phyloP scores from a whole-genome alignment of 495 filamentous ascomycete species.

The Talaromyces proteolyticus region DNA sequence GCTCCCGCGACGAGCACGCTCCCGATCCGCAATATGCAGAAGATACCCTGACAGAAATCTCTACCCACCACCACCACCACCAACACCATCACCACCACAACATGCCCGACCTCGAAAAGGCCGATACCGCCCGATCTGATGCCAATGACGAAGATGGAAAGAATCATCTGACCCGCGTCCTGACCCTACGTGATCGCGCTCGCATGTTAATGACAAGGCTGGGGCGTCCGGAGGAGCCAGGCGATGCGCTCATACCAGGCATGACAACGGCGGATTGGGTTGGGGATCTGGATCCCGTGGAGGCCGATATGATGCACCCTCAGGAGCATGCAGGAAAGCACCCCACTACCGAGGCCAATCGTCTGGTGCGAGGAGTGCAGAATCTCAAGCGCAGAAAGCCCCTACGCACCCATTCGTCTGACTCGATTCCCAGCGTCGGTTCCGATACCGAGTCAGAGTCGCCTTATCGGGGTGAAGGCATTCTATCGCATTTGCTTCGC shows the following conservation, averaged over 20 bases:
- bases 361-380: slow-evolving; percentile 32
- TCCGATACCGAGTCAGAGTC: slow-evolving; percentile 15
- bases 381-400: slow-evolving; percentile 19
- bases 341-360: slow-evolving; percentile 35
- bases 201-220: slow-evolving; percentile 1
- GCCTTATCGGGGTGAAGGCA: slow-evolving; percentile 26
- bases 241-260: slow-evolving; percentile 1
- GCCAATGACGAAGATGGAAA: not conserved
- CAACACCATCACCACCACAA: no score
- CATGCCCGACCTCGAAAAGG: slow-evolving; percentile 6
- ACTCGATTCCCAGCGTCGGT: slow-evolving; percentile 1
- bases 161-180: not conserved
- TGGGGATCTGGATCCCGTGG: not conserved
- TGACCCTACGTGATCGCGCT: not conserved
- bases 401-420: not conserved
- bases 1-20: slow-evolving; percentile 5
- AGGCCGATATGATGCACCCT: not conserved
- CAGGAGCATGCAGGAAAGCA: slow-evolving; percentile 13
- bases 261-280: not conserved
- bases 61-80: not conserved
- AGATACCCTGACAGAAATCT: not conserved
- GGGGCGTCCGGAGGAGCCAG: slow-evolving; percentile 6
- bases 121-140: slow-evolving; percentile 3
- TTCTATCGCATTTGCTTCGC: slow-evolving; percentile 33
- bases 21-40: slow-evolving; percentile 4